Base-by-base conservation (phyloP, 495 filamentous ascomycete species). In the Aspergillus saccharolyticus region DNA sequence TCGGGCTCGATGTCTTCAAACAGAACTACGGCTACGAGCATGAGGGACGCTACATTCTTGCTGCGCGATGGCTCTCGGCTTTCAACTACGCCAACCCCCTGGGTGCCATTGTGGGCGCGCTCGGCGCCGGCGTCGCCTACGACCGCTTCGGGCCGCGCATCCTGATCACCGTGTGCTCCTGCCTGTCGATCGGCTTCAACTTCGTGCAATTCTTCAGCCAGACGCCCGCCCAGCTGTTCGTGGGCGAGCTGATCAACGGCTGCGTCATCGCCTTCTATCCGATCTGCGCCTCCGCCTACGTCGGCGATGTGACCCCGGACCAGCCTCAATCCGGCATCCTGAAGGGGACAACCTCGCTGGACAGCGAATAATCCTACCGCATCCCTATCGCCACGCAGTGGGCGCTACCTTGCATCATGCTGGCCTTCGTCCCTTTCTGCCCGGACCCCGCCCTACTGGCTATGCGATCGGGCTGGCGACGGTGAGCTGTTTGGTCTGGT, bases 11-110 rank as follows among this genome's bases (percentile, higher is more conserved):
- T 14, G 54, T 64, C 43, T 72, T 72, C 57, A 70, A 70, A 28
- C 43, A 65, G 43, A 66, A 56, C 4, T 72, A 66, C 45, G 70
- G 70, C 12, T 72, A 72, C 57, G 25, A 63, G 15, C 56, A 61
- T 20, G 52, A 66, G 2, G 67, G 66, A 39, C 50, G 54, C 12
- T 68, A 66, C 48, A 63, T 70, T 16, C 57, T 72, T 14, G 63
- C 64, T 1, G 63, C 70, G 0, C 61, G 57, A 1, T 72, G 70
- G 70, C 45, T 65, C 10, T 66, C 66, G 0, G 68, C 70, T 15
- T 70, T 89, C 63, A 92, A 93, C 70, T 89, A 89, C 54, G 90
- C 90, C 24, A 84, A 85, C 70, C 77, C 89, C 15, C 75, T 79
- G 42, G 90, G 90, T 16, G 78, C 77, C 21, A 68, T 89, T 62